phyloP scores from a whole-genome alignment of 768 basidiomycete genomes.

The Pleurotus djamor region DNA sequence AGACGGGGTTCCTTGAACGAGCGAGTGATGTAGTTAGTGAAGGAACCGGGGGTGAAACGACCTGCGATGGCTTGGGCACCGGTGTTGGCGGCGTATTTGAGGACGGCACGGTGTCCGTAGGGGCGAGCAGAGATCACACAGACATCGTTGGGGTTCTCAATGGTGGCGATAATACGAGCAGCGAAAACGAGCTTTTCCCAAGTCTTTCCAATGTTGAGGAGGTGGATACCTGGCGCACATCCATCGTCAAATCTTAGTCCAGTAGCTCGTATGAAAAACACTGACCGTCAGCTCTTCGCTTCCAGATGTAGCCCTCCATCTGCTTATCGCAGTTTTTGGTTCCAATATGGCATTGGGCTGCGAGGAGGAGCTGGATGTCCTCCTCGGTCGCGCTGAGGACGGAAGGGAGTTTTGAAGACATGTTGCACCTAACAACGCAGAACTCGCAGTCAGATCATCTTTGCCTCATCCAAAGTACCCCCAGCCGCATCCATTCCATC shows the following conservation, averaged over 20 bases:
- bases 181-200: constrained; percentile 99
- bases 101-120: constrained; percentile 98
- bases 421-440: constrained; percentile 33
- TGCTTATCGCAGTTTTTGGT: constrained; percentile 99
- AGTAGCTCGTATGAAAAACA: background rate
- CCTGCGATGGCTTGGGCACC: constrained; percentile 99
- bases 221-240: constrained; percentile 72
- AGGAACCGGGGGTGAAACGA: constrained; percentile 97
- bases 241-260: background rate
- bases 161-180: constrained; percentile 94
- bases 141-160: constrained; percentile 98
- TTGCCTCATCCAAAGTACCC: background rate
- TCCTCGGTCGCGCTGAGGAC: constrained; percentile 94
- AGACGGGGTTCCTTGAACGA: constrained; percentile 99
- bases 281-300: constrained; percentile 89
- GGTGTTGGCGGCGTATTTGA: constrained; percentile 98
- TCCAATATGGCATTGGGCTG: constrained; percentile 96
- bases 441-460: constrained; percentile 11
- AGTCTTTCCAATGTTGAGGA: constrained; percentile 99
- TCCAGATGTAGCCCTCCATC: constrained; percentile 98
- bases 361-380: constrained; percentile 92
- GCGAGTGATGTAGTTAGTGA: constrained; percentile 99
- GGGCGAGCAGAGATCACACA: constrained; percentile 98
- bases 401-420: constrained; percentile 92
- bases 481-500: constrained; percentile 28